Evolutionary conservation across 2,329 filamentous ascomycete species (phyloP), one percentile per base, ranked within the genome.

Genomic region (Fusarium zealandicum): DNA sequence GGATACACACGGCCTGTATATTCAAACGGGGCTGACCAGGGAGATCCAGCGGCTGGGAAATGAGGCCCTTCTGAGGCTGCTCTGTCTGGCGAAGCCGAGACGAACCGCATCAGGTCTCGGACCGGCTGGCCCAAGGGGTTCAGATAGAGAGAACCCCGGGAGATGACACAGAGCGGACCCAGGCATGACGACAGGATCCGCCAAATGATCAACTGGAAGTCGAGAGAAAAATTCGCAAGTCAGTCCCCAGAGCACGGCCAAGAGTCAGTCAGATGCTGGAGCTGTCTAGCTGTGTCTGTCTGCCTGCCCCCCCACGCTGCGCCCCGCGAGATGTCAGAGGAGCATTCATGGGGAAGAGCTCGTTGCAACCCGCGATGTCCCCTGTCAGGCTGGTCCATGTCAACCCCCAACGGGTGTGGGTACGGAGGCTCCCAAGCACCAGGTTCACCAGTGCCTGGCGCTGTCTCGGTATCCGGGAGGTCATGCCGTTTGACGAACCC

Each of bases 301-400:
- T 25, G 22, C n/a, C n/a, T 9, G 22, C 9, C 47, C 59, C 57
- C 59, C 59, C 59, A 62, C 59, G 55, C 45, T 42, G 43, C 37
- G 58, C 55, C 46, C 59, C 55, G 40, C 55, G 51, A 57, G 45
- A 63, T 62, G 59, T 44, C 42, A 60, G 55, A 63, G 16, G 25
- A 41, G 46, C 59, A 62, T 48, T 55, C 39, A 62, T 57, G 59
- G 59, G 51, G 59, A 57, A 63, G 42, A 47, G 30, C 43, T 49
- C 54, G 36, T 43, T 46, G 27, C 33, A 49, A 53, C 27, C 36
- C 31, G 16, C 40, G 46, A 50, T 35, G 46, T 9, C 37, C 54
- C 59, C 42, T 35, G 59, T n/a, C 36, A 59, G 35, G 37, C 36
- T 31, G 47, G 42, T 30, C 49, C 37, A 42, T 28, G 17, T 18